Conservation (phyloP, 2,329 filamentous ascomycete genomes). For the Cladosporium halotolerans region DNA sequence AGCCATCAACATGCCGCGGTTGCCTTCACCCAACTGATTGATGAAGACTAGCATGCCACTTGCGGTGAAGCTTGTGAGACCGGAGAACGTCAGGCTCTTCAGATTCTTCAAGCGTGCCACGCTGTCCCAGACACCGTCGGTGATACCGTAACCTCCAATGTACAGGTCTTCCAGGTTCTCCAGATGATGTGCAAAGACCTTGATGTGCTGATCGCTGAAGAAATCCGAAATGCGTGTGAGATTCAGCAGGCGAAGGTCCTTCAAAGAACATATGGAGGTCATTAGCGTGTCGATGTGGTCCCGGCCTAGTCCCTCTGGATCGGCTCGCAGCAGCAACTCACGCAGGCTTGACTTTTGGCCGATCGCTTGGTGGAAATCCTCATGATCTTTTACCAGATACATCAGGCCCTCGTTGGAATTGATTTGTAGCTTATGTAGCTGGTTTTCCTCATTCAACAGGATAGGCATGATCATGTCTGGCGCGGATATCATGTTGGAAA, state of each 20-base stretch:
- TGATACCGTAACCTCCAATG: conserved; percentile 50
- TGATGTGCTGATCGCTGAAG: conserved; percentile 47
- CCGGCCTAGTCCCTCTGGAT: conserved; percentile 40
- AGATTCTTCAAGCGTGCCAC: conserved; percentile 45
- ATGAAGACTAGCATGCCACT: conserved; percentile 45
- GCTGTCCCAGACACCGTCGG: conserved; percentile 42
- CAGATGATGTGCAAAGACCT: conserved; percentile 41
- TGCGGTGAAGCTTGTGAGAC: conserved; percentile 50
- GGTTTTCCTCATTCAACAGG: conserved; percentile 40
- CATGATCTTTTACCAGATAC: conserved; percentile 45
- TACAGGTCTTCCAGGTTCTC: conserved; percentile 50
- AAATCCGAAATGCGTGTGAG: conserved; percentile 47
- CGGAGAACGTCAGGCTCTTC: conserved; percentile 48
- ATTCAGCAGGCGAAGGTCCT: conserved; percentile 48
- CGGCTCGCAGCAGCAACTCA: conserved; percentile 41
- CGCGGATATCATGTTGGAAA: conserved; percentile 48
- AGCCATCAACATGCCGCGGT: conserved; percentile 38
- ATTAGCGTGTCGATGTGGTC: conserved; percentile 46
- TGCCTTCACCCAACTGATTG: conserved; percentile 34
- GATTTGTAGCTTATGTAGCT: conserved; percentile 45
- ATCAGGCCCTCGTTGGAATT: conserved; percentile 31
- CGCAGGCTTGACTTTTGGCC: conserved; percentile 45
- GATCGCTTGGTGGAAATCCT: conserved; percentile 48
- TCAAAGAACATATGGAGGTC: conserved; percentile 47
- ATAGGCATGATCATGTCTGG: conserved; percentile 49